Conservation (phyloP, 345 rosid genomes). For the Durio zibethinus region DNA sequence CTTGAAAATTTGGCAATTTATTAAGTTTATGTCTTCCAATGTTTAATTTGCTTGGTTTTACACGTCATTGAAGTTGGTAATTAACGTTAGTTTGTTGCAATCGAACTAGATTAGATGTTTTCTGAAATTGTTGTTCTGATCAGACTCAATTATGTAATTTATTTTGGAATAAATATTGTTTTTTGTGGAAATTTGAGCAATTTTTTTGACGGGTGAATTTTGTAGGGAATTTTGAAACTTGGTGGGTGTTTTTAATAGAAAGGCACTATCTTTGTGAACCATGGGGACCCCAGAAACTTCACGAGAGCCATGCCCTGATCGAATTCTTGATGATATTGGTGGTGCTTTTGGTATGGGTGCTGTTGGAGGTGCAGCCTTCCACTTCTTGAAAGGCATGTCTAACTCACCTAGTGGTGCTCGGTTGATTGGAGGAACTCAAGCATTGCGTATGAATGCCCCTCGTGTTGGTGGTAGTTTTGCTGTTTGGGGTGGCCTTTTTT, state of each 20-base stretch:
- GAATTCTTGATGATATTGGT: conserved; percentile 51
- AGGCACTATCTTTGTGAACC: background rate
- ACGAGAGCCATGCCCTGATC: conserved; percentile 49
- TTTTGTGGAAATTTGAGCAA: background rate
- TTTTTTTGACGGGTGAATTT: background rate
- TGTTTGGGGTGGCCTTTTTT: conserved; percentile 61
- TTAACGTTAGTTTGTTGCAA: background rate
- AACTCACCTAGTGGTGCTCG: conserved; percentile 61
- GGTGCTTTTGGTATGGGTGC: conserved; percentile 66
- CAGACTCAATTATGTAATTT: background rate
- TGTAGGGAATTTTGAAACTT: background rate
- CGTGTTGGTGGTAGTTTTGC: conserved; percentile 76
- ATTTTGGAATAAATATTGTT: background rate
- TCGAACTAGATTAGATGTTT: background rate
- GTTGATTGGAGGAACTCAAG: conserved; percentile 58
- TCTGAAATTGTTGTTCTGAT: background rate
- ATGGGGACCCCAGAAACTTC: conserved; percentile 64
- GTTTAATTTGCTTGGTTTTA: background rate
- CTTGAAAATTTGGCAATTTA: background rate
- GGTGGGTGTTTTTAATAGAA: background rate
- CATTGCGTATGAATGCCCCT: conserved; percentile 71
- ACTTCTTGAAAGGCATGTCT: conserved; percentile 53
- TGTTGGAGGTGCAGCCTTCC: conserved; percentile 63
- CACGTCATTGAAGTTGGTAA: background rate
- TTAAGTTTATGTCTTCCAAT: background rate